Percentiles rank a stretch among this genome's conserved stretches.
Evolutionary conservation across 2,329 filamentous ascomycete genomes (phyloP).

Genomic region (Metarhizium anisopliae): DNA sequence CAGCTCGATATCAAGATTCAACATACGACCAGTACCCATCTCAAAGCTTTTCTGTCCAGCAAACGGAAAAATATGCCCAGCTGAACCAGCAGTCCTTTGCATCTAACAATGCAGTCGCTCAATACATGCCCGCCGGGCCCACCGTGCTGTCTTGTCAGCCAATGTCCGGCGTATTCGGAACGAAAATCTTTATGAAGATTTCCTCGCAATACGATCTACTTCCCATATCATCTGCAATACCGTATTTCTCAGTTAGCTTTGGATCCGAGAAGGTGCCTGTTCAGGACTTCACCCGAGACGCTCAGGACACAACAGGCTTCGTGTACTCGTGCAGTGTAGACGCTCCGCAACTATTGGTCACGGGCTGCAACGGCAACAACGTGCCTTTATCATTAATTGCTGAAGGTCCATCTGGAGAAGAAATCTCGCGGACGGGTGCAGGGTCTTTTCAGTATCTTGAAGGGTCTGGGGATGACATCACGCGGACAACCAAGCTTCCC

Average conservation of each 20-base stretch:
- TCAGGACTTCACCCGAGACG: constrained; percentile 54
- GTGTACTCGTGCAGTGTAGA: constrained; percentile 66
- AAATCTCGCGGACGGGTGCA: constrained; percentile 40
- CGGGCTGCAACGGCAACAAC: constrained; percentile 37
- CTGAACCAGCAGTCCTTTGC: constrained; percentile 48
- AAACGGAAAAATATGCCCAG: constrained; percentile 40
- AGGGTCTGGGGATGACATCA: constrained; percentile 38
- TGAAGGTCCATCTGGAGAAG: constrained; percentile 41
- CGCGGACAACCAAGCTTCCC: constrained; percentile 25
- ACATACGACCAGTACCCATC: constrained; percentile 42
- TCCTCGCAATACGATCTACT: constrained; percentile 66
- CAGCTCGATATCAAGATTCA: constrained; percentile 52
- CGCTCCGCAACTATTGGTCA: constrained; percentile 53
- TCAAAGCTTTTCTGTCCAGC: constrained; percentile 37
- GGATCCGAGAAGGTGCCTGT: constrained; percentile 59
- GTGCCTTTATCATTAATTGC: constrained; percentile 48
- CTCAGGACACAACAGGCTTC: constrained; percentile 49
- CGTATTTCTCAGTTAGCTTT: constrained; percentile 61
- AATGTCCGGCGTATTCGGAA: constrained; percentile 56
- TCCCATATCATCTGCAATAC: constrained; percentile 42
- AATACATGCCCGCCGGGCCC: constrained; percentile 53
- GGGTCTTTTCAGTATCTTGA: constrained; percentile 41
- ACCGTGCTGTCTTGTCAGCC: constrained; percentile 65
- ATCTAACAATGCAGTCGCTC: constrained; percentile 53
- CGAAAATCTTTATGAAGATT: constrained; percentile 64